A percentile compares a stretch with the other conserved stretches of the same genome.
These are phyloP conservation scores for Hyphodiscus hymeniophilus DNA, from an alignment of 495 filamentous ascomycete species.

Conservation along the genomic window DNA sequence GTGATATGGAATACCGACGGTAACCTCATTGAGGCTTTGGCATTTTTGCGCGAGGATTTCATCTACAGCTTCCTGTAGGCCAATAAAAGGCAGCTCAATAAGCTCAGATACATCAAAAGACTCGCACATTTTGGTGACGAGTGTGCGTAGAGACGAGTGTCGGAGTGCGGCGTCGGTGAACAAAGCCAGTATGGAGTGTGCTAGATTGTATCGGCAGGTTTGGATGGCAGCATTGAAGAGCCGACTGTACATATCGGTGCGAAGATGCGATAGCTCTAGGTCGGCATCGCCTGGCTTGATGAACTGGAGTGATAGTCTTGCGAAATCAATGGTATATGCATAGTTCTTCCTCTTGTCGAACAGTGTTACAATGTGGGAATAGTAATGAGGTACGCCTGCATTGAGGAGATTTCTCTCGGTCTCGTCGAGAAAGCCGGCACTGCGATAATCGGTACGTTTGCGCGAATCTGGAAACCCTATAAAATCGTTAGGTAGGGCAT, in stretches of 20 bases:
- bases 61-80: slow-evolving; percentile 69
- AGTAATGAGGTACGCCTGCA: slow-evolving; percentile 73
- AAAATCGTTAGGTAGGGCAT: slow-evolving; percentile 7
- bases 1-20: slow-evolving; percentile 56
- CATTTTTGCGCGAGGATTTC: slow-evolving; percentile 61
- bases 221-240: slow-evolving; percentile 75
- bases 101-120: slow-evolving; percentile 58
- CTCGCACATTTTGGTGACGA: slow-evolving; percentile 65
- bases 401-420: slow-evolving; percentile 64
- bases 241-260: slow-evolving; percentile 67
- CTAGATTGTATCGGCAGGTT: slow-evolving; percentile 69
- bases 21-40: slow-evolving; percentile 46
- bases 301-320: slow-evolving; percentile 68
- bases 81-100: slow-evolving; percentile 66
- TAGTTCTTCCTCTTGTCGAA: slow-evolving; percentile 70
- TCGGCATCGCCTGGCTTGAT: slow-evolving; percentile 24
- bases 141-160: slow-evolving; percentile 48
- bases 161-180: slow-evolving; percentile 63
- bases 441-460: slow-evolving; percentile 32
- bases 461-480: slow-evolving; percentile 12
- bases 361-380: slow-evolving; percentile 72
- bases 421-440: slow-evolving; percentile 58
- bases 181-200: slow-evolving; percentile 67
- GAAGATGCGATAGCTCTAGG: slow-evolving; percentile 12
- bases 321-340: slow-evolving; percentile 77